These are phyloP conservation scores for Ceratobasidium sp. DNA, from an alignment of 1,284 basidiomycete species.

Conservation along the genomic window DNA sequence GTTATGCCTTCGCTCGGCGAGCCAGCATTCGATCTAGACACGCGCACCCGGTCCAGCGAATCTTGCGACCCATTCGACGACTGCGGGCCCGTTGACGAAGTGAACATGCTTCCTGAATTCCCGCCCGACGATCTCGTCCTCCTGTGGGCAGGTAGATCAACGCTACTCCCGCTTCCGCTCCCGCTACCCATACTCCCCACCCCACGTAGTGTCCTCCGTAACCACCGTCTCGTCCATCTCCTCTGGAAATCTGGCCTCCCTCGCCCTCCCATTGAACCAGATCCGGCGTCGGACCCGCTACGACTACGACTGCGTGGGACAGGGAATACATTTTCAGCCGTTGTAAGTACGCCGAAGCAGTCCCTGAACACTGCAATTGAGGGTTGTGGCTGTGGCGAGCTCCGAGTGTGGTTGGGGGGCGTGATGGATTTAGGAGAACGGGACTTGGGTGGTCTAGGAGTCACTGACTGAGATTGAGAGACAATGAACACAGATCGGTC, in stretches of 20 bases:
- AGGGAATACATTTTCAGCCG: slow-evolving; percentile 26
- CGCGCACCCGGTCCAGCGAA: slow-evolving; percentile 34
- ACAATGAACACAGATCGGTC: background rate
- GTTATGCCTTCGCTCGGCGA: slow-evolving; percentile 8
- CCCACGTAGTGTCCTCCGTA: slow-evolving; percentile 30
- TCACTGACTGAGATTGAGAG: slow-evolving; percentile 8
- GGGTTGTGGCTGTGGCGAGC: slow-evolving; percentile 19
- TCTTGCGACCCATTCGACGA: slow-evolving; percentile 26
- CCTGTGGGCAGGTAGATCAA: background rate
- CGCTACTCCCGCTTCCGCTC: slow-evolving; percentile 22
- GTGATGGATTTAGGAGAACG: slow-evolving; percentile 11
- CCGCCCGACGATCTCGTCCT: background rate
- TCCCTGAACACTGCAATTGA: slow-evolving; percentile 23
- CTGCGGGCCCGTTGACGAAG: background rate
- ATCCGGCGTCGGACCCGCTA: background rate
- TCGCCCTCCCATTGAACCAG: slow-evolving; percentile 17
- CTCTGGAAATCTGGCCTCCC: slow-evolving; percentile 22
- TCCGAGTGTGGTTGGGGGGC: background rate
- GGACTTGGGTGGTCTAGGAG: slow-evolving; percentile 4
- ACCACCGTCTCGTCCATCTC: slow-evolving; percentile 34
- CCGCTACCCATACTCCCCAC: slow-evolving; percentile 42
- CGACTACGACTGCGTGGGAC: background rate
- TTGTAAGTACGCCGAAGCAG: slow-evolving; percentile 32
- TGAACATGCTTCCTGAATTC: background rate
- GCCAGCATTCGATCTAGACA: slow-evolving; percentile 27